Evolutionary conservation across 306 rosid species (phyloP).

Genomic region (Rosa multiflora): DNA sequence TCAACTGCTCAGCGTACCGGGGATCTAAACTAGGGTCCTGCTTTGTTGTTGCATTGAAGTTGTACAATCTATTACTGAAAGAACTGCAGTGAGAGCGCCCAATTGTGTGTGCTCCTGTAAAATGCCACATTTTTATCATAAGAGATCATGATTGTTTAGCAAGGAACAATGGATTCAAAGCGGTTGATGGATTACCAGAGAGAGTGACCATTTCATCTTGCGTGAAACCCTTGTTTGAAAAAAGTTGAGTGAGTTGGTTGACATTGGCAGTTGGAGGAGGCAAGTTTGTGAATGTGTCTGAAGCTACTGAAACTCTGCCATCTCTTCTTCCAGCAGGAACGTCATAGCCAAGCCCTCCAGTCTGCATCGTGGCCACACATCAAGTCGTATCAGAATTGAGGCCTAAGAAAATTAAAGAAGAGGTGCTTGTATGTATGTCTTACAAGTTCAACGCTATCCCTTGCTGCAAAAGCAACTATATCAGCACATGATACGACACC

Average conservation of each 20-base stretch:
- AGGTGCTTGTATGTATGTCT: conserved; percentile 22
- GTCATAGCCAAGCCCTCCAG: conserved; percentile 55
- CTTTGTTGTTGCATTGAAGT: conserved; percentile 46
- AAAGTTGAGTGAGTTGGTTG: conserved; percentile 56
- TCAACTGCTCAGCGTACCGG: conserved; percentile 44
- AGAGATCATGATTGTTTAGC: background rate
- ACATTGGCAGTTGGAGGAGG: conserved; percentile 58
- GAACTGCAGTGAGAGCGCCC: conserved; percentile 69
- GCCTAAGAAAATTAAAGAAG: background rate
- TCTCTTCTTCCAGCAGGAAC: conserved; percentile 91
- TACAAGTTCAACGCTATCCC: conserved; percentile 65
- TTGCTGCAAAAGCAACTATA: conserved; percentile 73
- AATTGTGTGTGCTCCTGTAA: conserved; percentile 68
- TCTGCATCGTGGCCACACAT: conserved; percentile 34
- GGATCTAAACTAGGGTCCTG: conserved; percentile 72
- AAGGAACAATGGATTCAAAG: background rate
- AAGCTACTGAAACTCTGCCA: conserved; percentile 57
- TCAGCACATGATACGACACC: conserved; percentile 76
- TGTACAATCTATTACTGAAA: conserved; percentile 58
- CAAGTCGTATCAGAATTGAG: background rate
- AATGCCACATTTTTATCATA: background rate
- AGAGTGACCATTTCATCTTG: conserved; percentile 80
- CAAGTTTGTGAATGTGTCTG: conserved; percentile 52
- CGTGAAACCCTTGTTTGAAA: conserved; percentile 63
- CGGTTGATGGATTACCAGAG: conserved; percentile 36